Conservation (phyloP, 2,329 filamentous ascomycete genomes). For the Trichocomaceae sp. region DNA sequence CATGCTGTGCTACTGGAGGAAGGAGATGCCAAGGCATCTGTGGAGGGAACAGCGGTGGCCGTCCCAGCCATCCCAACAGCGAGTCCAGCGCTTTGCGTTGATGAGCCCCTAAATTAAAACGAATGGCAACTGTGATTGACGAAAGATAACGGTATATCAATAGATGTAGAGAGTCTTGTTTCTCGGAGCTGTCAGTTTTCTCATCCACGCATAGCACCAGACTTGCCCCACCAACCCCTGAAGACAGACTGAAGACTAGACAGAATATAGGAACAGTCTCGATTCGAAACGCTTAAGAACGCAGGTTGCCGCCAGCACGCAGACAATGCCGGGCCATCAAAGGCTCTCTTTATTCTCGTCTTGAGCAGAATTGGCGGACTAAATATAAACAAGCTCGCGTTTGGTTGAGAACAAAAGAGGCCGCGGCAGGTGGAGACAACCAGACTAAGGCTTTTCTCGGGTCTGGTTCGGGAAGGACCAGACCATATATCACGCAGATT, state of each 20-base stretch:
- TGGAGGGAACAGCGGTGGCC: slow-evolving; percentile 32
- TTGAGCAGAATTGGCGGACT: not conserved
- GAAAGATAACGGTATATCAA: not conserved
- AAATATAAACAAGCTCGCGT: not conserved
- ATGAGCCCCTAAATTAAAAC: not conserved
- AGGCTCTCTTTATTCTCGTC: not conserved
- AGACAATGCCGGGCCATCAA: not conserved
- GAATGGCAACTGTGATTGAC: not conserved
- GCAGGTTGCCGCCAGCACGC: not conserved
- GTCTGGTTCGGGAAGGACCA: slow-evolving; percentile 6
- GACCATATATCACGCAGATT: not conserved
- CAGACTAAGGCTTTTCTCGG: slow-evolving; percentile 9
- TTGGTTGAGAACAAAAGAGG: not conserved
- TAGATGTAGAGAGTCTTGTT: not conserved
- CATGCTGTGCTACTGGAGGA: slow-evolving; percentile 30
- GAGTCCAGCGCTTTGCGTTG: not conserved
- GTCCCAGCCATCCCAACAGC: slow-evolving; percentile 33
- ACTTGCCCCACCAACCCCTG: slow-evolving; percentile 11
- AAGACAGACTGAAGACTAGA: not conserved
- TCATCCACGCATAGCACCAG: slow-evolving; percentile 8
- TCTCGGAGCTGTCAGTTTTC: not conserved
- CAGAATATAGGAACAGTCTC: not conserved
- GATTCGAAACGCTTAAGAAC: not conserved
- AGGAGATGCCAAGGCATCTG: slow-evolving; percentile 35
- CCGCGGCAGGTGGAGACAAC: slow-evolving; percentile 14